These are phyloP conservation scores for Trichosporon ovoides DNA, from an alignment of 1,284 basidiomycete genomes.

Conservation along the genomic window DNA sequence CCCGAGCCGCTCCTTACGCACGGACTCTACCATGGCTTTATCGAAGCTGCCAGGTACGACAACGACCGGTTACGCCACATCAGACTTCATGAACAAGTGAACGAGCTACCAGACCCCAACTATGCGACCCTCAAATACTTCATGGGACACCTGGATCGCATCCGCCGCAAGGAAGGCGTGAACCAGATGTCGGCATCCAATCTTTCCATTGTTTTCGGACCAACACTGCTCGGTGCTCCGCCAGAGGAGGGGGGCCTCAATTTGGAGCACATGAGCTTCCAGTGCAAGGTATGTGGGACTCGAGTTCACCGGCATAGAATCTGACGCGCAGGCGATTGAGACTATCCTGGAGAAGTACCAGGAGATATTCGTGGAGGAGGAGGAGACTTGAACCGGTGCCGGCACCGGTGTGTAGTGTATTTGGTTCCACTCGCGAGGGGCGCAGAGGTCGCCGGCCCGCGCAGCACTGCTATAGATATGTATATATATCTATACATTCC, in stretches of 20 bases:
- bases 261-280: constrained; percentile 59
- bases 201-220: constrained; percentile 94
- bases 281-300: constrained; percentile 57
- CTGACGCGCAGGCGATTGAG: constrained; percentile 63
- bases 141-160: constrained; percentile 87
- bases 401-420: neutral
- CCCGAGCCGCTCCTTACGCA: constrained; percentile 89
- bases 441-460: too few relatives aligned
- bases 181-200: constrained; percentile 96
- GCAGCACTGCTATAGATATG: too few relatives aligned
- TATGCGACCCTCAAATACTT: constrained; percentile 96
- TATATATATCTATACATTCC: too few relatives aligned
- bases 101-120: constrained; percentile 95
- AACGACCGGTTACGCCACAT: constrained; percentile 91
- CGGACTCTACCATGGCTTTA: constrained; percentile 79
- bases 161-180: constrained; percentile 64
- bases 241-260: constrained; percentile 50
- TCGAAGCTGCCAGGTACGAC: constrained; percentile 91
- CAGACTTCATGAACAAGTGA: constrained; percentile 90
- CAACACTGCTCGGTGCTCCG: constrained; percentile 74
- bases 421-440: neutral
- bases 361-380: constrained; percentile 76
- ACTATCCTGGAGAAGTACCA: constrained; percentile 79
- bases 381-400: constrained; percentile 18
- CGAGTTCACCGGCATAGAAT: constrained; percentile 27